Percentiles rank a stretch among this genome's conserved stretches.
These are phyloP conservation scores for Colletotrichum endophyticum DNA, from an alignment of 2,329 filamentous ascomycete genomes.

Conservation along the genomic window DNA sequence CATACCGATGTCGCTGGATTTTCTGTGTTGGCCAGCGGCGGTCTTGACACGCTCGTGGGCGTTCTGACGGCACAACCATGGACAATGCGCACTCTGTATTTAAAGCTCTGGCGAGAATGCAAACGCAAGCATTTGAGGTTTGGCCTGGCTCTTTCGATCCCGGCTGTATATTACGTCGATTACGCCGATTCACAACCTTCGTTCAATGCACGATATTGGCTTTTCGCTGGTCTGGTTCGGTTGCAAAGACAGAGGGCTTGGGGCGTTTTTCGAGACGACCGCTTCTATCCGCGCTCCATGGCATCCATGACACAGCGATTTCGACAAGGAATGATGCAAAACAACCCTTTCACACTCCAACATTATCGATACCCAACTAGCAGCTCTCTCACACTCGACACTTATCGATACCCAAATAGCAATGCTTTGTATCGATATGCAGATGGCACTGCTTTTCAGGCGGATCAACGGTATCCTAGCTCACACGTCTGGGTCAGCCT, in stretches of 20 bases:
- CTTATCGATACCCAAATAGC: too few species aligned
- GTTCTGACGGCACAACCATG: not conserved
- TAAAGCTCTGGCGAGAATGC: rapidly evolving
- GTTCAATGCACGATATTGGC: too few species aligned
- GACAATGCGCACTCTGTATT: rapidly evolving
- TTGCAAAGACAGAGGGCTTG: not conserved
- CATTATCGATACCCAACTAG: too few species aligned
- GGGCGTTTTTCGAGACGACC: not conserved
- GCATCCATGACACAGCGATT: not conserved
- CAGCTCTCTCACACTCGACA: too few species aligned
- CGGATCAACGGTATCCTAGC: too few species aligned
- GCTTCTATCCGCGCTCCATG: not conserved
- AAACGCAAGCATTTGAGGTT: not conserved
- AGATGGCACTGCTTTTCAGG: too few species aligned
- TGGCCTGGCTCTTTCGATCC: not conserved
- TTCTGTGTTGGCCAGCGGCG: not conserved
- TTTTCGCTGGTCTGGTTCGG: not conserved
- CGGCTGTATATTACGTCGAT: too few species aligned
- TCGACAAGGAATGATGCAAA: not conserved
- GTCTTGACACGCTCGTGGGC: not conserved
- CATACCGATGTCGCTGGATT: too few species aligned
- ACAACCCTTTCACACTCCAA: rapidly evolving
- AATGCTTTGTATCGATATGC: too few species aligned
- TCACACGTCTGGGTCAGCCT: not conserved
- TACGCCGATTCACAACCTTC: too few species aligned